A percentile compares a stretch with the other conserved stretches of the same genome.
Conservation (phyloP, 257 asterid species). For the Capsicum baccatum region DNA sequence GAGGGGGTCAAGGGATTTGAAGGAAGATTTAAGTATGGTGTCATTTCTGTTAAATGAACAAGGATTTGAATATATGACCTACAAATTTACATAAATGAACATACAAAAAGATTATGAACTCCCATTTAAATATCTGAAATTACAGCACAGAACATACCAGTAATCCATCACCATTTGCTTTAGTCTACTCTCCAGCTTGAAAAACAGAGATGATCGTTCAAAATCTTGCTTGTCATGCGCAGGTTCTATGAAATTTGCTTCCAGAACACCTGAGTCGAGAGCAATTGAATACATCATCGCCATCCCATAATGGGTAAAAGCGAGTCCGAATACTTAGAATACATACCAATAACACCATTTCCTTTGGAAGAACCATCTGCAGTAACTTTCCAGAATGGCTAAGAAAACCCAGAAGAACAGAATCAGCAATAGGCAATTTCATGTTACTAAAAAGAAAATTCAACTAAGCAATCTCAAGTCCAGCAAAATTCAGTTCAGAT, state of each 20-base stretch:
- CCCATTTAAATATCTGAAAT: slow-evolving; percentile 25
- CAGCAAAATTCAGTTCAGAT: slow-evolving; percentile 9
- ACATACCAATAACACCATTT: slow-evolving; percentile 82
- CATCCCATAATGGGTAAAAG: slow-evolving; percentile 9
- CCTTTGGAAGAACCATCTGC: slow-evolving; percentile 82
- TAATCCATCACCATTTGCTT: slow-evolving; percentile 79
- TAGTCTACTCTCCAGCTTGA: slow-evolving; percentile 74
- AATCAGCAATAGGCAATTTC: slow-evolving; percentile 18
- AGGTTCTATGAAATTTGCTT: slow-evolving; percentile 93
- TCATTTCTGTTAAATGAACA: background rate
- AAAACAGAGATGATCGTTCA: slow-evolving; percentile 76
- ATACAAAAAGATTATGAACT: slow-evolving; percentile 21
- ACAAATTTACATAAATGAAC: background rate
- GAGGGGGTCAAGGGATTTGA: background rate
- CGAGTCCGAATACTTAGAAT: slow-evolving; percentile 25
- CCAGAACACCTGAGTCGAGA: slow-evolving; percentile 76
- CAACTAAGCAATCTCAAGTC: background rate
- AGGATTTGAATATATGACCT: slow-evolving; percentile 17
- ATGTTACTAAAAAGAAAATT: background rate
- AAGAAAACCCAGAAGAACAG: slow-evolving; percentile 40
- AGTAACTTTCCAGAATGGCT: slow-evolving; percentile 98
- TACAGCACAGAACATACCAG: slow-evolving; percentile 60
- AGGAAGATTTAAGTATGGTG: background rate
- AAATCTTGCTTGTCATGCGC: slow-evolving; percentile 98
- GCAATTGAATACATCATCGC: slow-evolving; percentile 23